Evolutionary conservation across 208 protist species (phyloP).

Genomic region (Acanthamoeba sp.): DNA sequence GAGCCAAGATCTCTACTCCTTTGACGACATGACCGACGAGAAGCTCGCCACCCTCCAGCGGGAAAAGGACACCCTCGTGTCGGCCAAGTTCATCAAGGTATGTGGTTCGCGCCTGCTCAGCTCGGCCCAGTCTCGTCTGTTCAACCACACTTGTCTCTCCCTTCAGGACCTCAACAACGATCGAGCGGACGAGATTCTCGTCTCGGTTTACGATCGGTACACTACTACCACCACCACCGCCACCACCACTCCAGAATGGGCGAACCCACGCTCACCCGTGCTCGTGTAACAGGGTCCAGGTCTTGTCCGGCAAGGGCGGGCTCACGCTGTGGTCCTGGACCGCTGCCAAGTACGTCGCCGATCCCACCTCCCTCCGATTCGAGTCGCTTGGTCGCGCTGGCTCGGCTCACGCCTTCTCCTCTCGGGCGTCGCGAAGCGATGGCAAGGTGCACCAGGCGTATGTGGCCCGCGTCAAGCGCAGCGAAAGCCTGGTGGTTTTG

Average conservation of each 20-base stretch:
- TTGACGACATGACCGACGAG: background rate
- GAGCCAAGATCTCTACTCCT: conserved; percentile 53
- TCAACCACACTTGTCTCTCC: background rate
- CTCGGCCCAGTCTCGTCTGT: background rate
- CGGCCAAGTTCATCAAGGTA: conserved; percentile 38
- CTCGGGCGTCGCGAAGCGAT: background rate
- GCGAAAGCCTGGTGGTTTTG: background rate
- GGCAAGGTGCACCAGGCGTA: conserved; percentile 8
- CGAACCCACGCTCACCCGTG: background rate
- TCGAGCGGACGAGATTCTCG: background rate
- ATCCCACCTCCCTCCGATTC: background rate
- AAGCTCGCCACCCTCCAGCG: background rate
- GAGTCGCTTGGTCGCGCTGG: background rate
- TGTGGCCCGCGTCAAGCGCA: background rate
- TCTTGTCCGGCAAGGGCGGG: conserved; percentile 26
- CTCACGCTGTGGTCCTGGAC: conserved; percentile 56
- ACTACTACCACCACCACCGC: background rate
- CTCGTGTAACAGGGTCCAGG: background rate
- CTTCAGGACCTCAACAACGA: conserved; percentile 53
- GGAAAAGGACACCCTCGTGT: background rate
- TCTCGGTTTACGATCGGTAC: conserved; percentile 27
- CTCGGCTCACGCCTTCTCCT: background rate
- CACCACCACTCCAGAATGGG: background rate
- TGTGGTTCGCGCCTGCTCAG: background rate
- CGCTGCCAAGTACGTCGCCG: background rate